Evolutionary conservation across 345 rosid genomes (phyloP), one percentile per base, ranked within the genome.

Genomic region (Populus nigra): DNA sequence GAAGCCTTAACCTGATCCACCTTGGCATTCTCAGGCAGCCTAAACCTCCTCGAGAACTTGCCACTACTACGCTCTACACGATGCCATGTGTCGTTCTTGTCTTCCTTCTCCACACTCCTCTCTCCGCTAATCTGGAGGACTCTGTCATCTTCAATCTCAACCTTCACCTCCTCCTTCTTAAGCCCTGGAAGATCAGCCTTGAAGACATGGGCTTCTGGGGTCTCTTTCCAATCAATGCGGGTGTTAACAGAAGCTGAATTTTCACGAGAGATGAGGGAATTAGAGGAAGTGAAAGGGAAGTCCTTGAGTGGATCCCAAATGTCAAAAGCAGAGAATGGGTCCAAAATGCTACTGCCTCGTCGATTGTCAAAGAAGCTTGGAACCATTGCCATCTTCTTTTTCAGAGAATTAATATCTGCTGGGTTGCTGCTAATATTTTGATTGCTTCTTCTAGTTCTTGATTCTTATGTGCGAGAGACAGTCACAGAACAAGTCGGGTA

Each of bases 211-310:
- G 79, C 73, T 57, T 76, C 73, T 17, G 68, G 68, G 27, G 79
- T 76, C 35, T 76, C 79, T 53, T 76, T 76, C 79, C 79, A 76
- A n/a, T 76, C 79, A 15, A 76, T 27, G 57, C 73, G 79, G 6
- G 73, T 69, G 53, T 5, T 76, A 16, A 69, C 43, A 12, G 55
- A 57, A 11, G 79, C 73, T 23, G 79, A 57, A 9, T 59, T 59
- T 6, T 69, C 79, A 13, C 66, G 22, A 39, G 1, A 1, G 22
- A 33, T 31, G 47, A 38, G 27, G 7, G 59, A 18, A 18, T 18
- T 6, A 8, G 68, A 12, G 16, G 74, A 41, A 2, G 73, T 38
- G 20, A 68, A 55, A 0, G 73, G 66, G 39, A 55, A 76, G 33
- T 67, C 73, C 65, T 67, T 68, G 66, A 76, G 61, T 2, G 73